These are phyloP conservation scores for Mrakia blollopis DNA, from an alignment of 768 basidiomycete genomes.

Conservation along the genomic window DNA sequence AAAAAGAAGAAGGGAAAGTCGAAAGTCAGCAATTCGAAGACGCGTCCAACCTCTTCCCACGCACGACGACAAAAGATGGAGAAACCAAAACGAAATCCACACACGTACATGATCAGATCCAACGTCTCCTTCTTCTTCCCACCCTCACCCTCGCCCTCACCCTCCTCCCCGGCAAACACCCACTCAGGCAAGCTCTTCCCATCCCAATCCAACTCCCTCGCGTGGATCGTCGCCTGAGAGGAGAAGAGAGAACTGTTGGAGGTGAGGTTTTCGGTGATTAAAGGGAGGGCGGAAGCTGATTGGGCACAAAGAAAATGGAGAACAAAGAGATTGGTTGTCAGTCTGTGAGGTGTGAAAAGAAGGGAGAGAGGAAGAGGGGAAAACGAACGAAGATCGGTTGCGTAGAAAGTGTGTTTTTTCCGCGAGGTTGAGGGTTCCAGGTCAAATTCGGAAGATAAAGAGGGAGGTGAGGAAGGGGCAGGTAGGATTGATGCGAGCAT, in stretches of 20 bases:
- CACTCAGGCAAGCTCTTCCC: neutral
- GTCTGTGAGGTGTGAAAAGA: neutral
- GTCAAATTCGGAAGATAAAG: neutral
- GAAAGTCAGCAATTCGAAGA: neutral
- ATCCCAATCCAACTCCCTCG: constrained; percentile 23
- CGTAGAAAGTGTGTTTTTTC: constrained; percentile 47
- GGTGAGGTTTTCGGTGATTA: constrained; percentile 10
- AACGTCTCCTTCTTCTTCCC: neutral
- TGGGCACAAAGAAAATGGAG: neutral
- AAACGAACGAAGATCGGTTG: constrained; percentile 70
- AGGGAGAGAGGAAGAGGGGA: neutral
- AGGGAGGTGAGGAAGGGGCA: neutral
- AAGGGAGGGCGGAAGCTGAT: constrained; percentile 25
- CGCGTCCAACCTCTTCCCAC: neutral
- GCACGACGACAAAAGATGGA: no score
- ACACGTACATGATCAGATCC: constrained; percentile 16
- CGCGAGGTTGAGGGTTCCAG: constrained; percentile 25
- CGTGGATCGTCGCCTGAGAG: neutral
- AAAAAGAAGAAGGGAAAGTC: neutral
- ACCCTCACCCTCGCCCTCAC: neutral
- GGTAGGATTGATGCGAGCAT: constrained; percentile 56
- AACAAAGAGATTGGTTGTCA: neutral
- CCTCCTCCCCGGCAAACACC: constrained; percentile 10
- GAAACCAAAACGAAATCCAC: neutral
- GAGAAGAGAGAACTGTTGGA: constrained; percentile 10